Base-by-base conservation (phyloP, 2,329 filamentous ascomycete species). In the Bisporella sp. region DNA sequence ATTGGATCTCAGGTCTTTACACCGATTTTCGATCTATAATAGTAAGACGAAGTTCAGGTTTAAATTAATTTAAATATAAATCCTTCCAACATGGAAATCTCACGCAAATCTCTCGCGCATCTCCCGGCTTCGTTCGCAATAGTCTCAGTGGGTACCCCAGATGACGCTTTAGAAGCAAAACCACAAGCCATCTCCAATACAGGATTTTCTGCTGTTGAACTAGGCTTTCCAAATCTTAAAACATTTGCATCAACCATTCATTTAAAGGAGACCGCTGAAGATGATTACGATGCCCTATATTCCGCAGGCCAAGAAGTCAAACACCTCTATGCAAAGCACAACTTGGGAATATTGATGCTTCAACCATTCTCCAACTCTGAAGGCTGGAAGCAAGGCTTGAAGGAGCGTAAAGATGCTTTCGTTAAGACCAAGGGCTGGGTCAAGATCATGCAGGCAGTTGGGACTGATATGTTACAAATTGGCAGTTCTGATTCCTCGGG, bases 311-410 rank as follows among this genome's bases (percentile, higher is more conserved):
- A 62, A 12, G 70, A 78, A 39, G 76, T 88, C 46, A 75, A 72
- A 47, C 66, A 68, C 0, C 65, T 85, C 44, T 81, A 78, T 45
- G 68, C 76, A 30, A 69, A 75, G 8, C 70, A 81, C 33, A 66
- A 69, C 0, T 67, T 90, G 1, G 70, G 74, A 35, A 76, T 90
- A 50, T 74, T 90, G 64, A 84, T 89, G 71, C 67, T 90, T 5
- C 86, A 91, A 60, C 85, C 86, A 0, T 90, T 91, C 59, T 71
- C 81, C 12, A 87, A 89, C 59, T 89, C 89, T 51, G 86, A 91
- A 59, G 87, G 86, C 1, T 91, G 86, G 85, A 69, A 74, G 0
- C 70, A 72, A 40, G 79, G 72, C 0, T 79, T 77, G 1, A 59
- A 69, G 1, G 77, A 85, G 63, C 71, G 84, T 4, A 67, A 78